Evolutionary conservation across 1,139 yeast genomes (phyloP), one percentile per base, ranked within the genome.

Genomic region (Pneumocystis carinii): DNA sequence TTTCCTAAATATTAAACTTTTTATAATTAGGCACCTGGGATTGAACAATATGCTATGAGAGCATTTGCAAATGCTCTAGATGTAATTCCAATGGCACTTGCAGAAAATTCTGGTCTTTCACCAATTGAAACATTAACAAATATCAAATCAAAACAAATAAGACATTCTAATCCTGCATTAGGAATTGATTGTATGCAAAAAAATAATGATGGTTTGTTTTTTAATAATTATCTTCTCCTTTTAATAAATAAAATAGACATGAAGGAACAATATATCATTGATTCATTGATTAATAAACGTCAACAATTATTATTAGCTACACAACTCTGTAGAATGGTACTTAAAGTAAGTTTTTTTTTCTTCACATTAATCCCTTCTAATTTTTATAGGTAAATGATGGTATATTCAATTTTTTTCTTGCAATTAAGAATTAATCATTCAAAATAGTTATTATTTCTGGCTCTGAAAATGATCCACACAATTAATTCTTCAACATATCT

Each of bases 1-100:
- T 17, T 57, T 24, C 10, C 5, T 24, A 24, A 1, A 17, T 17
- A 48, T 24, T 48, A 19, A 48, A n/a, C 15, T 24, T 48, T 24
- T 48, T 24, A 48, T 29, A 57, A 57, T 12, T 57, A 57, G 48
- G 48, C 59, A 59, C 63, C 67, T 71, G 97, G 97, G 66, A 90
- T 92, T 69, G 97, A 90, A 72, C 99, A 92, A 77, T 92, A 92
- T 74, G 97, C 97, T 1, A 90, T 92, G 83, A 84, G 97, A 72
- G 96, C 97, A 0, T 94, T 92, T 74, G 81, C 97, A 7, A 81
- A 81, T 67, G 98, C 98, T 17, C 78, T 92, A 71, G 99, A 92
- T 73, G 82, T 85, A 62, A 86, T 92, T 66, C 97, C 97, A 67
- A 86, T 90, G 86, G 87, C 96, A 5, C 80, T 94, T 70, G 97